Evolutionary conservation across 208 protist genomes (phyloP).

Genomic region (Acanthamoeba quina): DNA sequence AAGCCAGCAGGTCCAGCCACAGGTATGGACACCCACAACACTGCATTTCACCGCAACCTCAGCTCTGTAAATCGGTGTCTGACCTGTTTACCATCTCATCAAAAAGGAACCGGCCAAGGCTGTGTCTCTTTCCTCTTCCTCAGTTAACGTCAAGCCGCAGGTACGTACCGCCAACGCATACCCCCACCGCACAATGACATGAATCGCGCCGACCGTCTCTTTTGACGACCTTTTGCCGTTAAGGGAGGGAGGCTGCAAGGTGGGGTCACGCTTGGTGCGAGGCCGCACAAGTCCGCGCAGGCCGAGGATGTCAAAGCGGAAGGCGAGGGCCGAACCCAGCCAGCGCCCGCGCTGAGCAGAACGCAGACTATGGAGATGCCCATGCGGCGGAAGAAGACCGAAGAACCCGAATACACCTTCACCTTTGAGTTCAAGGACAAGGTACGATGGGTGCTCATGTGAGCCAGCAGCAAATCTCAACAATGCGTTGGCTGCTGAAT

Average conservation of each 20-base stretch:
- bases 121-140: not conserved
- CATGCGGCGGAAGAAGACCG: conserved; percentile 15
- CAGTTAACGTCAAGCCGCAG: not conserved
- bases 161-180: not conserved
- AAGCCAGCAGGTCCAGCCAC: no score
- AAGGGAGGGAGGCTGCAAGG: no score
- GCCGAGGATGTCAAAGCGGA: not conserved
- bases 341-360: not conserved
- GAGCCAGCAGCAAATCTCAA: not conserved
- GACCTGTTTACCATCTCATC: no score
- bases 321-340: not conserved
- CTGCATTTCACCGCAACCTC: no score
- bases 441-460: not conserved
- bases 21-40: no score
- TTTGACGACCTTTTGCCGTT: no score
- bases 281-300: not conserved
- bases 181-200: no score
- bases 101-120: no score
- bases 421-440: conserved; percentile 62
- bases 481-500: not conserved
- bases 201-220: no score
- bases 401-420: conserved; percentile 30
- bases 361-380: conserved; percentile 7
- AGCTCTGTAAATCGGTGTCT: no score
- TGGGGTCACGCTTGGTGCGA: no score